Base-by-base conservation (phyloP, 2,329 filamentous ascomycete genomes). In the Aschersonia sp. region DNA sequence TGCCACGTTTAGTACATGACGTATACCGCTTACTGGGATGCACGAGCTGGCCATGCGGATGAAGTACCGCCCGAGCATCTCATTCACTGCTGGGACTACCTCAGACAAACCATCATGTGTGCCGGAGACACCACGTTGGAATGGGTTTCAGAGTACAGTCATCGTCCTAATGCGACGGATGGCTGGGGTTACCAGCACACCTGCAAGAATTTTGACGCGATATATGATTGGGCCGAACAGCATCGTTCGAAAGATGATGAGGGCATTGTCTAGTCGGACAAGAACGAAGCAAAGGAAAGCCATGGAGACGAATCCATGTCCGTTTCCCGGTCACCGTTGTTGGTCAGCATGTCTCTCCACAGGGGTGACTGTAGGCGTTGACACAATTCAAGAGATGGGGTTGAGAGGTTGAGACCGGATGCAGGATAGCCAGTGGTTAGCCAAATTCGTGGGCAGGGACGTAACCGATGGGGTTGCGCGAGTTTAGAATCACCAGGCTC, bases 41-140 rank as follows among this genome's bases (percentile, higher is more conserved):
- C 50, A 4, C 46, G 44, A 9, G 40, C n/a, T 4, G 66, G 50
- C 29, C 48, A 50, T 14, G 22, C 46, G 11, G 43, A 50, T n/a
- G 43, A 47, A 11, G 14, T 32, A 5, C 22, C 29, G 12, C 22
- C 22, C 22, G 43, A 44, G 64, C 68, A 71, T 56, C 68, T 71
- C 61, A 65, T 67, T 47, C 69, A 71, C 59, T 72, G 69, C 60
- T 68, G 71, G 56, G 65, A 68, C 53, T 71, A 71, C 55, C 63
- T 72, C 58, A 60, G 69, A 9, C 66, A 71, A 55, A 66, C 66
- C 40, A 66, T 72, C 50, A 64, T 70, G 62, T 71, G 69, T 56
- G 63, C 59, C 31, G 64, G 66, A 46, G 69, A 71, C 51, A 68
- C 67, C 50, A 67, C 68, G 1, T 57, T 71, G 43, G 68, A 71